These are phyloP conservation scores for Saccharomycopsis hybrid DNA, from an alignment of 1,139 yeast genomes.

Conservation along the genomic window DNA sequence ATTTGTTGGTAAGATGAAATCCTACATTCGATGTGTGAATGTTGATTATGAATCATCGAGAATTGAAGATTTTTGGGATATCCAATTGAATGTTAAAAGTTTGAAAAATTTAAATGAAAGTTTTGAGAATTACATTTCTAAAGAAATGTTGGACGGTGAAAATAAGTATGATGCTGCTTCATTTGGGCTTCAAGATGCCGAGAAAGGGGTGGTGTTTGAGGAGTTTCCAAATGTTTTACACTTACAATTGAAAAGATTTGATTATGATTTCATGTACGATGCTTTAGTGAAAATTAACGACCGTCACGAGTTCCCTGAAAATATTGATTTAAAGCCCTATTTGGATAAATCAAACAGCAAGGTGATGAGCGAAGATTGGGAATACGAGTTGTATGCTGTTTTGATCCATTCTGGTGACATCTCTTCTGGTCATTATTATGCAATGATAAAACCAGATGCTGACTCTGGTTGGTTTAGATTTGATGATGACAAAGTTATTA, in stretches of 20 bases:
- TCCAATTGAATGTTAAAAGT: conserved; percentile 88
- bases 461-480: conserved; percentile 79
- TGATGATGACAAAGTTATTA: conserved; percentile 93
- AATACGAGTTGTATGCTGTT: conserved; percentile 83
- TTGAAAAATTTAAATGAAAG: conserved; percentile 66
- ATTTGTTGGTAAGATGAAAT: conserved; percentile 96
- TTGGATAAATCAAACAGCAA: conserved; percentile 54
- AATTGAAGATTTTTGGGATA: conserved; percentile 96
- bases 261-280: conserved; percentile 87
- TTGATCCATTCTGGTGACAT: conserved; percentile 94
- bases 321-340: conserved; percentile 73
- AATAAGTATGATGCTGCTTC: conserved; percentile 94
- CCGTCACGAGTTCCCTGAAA: conserved; percentile 82
- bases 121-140: conserved; percentile 79
- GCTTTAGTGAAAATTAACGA: conserved; percentile 89
- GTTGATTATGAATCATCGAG: conserved; percentile 95
- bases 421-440: conserved; percentile 93
- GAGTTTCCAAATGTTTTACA: conserved; percentile 90
- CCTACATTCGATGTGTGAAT: conserved; percentile 85
- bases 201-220: conserved; percentile 90
- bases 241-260: conserved; percentile 87
- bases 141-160: conserved; percentile 88
- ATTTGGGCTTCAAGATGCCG: conserved; percentile 90
- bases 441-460: conserved; percentile 77
- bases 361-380: conserved; percentile 56